Base-by-base conservation (phyloP, 1,284 basidiomycete genomes). In the Ceratobasidium sp. region DNA sequence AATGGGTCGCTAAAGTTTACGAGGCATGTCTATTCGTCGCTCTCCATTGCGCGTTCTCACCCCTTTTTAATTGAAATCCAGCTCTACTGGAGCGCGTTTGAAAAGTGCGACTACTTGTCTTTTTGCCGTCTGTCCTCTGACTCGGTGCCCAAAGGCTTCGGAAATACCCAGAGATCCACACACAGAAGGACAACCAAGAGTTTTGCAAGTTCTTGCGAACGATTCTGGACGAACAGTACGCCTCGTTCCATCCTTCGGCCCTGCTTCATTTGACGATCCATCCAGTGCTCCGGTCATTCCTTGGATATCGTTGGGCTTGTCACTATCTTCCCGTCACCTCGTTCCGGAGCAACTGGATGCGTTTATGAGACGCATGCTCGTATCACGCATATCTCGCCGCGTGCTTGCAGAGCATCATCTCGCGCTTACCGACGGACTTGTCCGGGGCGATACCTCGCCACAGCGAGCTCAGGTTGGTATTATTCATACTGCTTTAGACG, bases 401-500 rank as follows among this genome's bases (percentile, higher is more conserved):
- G 95, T 97, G 33, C 86, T 97, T 36, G 93, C 91, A 1, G 93
- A 97, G 80, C 95, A 97, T 79, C 95, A 97, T 79, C 90, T 97
- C 72, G 92, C 94, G 1, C 85, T 97, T 4, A 92, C 93, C 4
- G 87, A 90, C 74, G 88, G 87, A 48, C 86, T 86, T 31, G 80
- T 86, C 76, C 85, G 84, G 72, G 81, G 81, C 56, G 75, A 75
- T 51, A 77, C 76, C 33, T 75, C 78, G 48, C 64, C 72, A 15
- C 62, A 76, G 41, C 82, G 81, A 41, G 87, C 91, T 75, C 92
- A 92, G 80, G 93, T 97, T 33, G 95, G 95, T 8, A 93, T 97
- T 77, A 96, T 97, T 66, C 91, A 91, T 79, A 95, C 95, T 0
- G 87, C 87, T 1, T 83, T 97, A 57, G 88, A 89, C 78, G 89